phyloP scores from a whole-genome alignment of 208 protist species.

The Crithidia acanthocephali region DNA sequence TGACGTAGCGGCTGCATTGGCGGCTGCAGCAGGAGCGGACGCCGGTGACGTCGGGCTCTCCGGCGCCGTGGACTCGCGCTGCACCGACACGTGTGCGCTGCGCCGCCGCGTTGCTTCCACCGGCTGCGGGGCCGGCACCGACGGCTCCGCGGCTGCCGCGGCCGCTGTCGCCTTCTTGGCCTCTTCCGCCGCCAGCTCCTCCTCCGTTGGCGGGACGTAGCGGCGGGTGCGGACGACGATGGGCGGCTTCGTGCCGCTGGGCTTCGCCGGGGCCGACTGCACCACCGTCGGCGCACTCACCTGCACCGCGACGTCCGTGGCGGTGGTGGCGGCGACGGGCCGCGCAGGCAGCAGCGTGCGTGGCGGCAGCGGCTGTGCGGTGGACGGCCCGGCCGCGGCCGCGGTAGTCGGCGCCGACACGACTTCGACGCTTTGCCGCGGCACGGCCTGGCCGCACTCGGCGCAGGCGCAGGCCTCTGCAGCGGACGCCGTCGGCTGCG shows the following conservation, averaged over 20 bases:
- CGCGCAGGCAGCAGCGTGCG: background rate
- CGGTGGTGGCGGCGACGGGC: conserved; percentile 11
- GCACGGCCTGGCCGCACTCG: conserved; percentile 3
- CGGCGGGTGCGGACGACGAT: conserved; percentile 38
- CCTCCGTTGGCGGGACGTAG: conserved; percentile 25
- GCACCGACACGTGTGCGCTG: background rate
- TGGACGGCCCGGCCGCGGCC: background rate
- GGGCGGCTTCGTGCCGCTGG: conserved; percentile 24
- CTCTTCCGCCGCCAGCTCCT: conserved; percentile 7
- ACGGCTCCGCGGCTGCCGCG: background rate
- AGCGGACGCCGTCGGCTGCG: background rate
- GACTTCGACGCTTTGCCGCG: conserved; percentile 2
- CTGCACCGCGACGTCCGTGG: background rate
- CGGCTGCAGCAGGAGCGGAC: background rate
- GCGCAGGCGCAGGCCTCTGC: background rate
- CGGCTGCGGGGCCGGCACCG: background rate
- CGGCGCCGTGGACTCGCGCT: background rate
- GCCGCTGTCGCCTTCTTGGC: background rate
- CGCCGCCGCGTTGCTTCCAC: conserved; percentile 18
- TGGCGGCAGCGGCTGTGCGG: conserved; percentile 1
- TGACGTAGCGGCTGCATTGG: background rate
- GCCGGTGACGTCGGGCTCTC: background rate
- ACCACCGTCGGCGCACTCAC: conserved; percentile 10
- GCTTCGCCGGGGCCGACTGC: conserved; percentile 28
- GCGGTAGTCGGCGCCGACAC: background rate